These are phyloP conservation scores for Cladophialophora psammophila DNA, from an alignment of 2,329 filamentous ascomycete genomes.

Conservation along the genomic window DNA sequence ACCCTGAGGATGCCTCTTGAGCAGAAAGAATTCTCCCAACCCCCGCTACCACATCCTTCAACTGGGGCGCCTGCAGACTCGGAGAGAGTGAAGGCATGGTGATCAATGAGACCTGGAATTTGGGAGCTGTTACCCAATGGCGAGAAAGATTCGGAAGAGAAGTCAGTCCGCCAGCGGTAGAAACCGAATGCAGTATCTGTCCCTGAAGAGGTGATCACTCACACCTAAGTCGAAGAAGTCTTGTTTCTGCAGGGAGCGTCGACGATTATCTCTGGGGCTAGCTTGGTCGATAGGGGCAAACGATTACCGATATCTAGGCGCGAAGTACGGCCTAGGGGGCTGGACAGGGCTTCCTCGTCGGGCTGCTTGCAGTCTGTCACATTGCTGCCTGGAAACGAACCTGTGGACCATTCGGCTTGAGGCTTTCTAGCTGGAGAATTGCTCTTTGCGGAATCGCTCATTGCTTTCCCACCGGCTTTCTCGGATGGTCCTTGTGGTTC, in stretches of 20 bases:
- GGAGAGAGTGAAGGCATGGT: constrained; percentile 8
- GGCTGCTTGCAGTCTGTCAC: constrained; percentile 49
- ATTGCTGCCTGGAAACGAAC: background rate
- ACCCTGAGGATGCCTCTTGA: constrained; percentile 40
- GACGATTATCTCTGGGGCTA: constrained; percentile 44
- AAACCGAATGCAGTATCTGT: constrained; percentile 44
- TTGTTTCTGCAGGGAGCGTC: constrained; percentile 48
- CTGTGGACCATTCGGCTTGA: background rate
- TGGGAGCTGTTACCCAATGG: constrained; percentile 50
- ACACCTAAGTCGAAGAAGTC: constrained; percentile 52
- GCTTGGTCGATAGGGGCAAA: constrained; percentile 49
- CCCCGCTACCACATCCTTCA: constrained; percentile 36
- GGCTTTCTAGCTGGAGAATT: background rate
- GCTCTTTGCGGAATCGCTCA: no score
- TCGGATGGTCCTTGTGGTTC: no score
- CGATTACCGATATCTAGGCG: constrained; percentile 51
- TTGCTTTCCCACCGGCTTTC: no score
- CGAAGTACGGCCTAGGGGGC: constrained; percentile 47
- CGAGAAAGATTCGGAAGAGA: constrained; percentile 42
- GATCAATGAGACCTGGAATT: constrained; percentile 44
- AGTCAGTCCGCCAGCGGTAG: constrained; percentile 48
- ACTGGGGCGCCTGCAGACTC: constrained; percentile 33
- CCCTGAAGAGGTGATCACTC: constrained; percentile 44
- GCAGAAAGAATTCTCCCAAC: constrained; percentile 40
- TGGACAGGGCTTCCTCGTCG: constrained; percentile 44